phyloP scores from a whole-genome alignment of 139 green algal genomes.

The Eudorina sp. region DNA sequence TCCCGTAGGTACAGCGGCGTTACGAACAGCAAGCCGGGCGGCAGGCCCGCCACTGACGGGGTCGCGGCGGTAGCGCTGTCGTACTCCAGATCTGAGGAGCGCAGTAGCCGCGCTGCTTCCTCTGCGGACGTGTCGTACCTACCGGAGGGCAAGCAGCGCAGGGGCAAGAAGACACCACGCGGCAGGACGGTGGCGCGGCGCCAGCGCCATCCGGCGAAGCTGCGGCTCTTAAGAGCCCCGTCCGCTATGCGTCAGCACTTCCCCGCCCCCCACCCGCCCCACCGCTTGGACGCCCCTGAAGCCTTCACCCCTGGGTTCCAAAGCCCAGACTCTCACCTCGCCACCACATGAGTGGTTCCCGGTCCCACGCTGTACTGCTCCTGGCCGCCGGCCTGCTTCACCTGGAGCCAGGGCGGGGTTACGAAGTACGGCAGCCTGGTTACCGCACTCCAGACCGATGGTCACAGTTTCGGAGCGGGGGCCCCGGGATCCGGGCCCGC shows the following conservation, averaged over 20 bases:
- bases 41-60: neutral
- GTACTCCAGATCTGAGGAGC: neutral
- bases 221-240: no score
- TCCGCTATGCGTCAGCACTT: no score
- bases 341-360: slow-evolving; percentile 30
- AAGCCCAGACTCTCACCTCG: neutral
- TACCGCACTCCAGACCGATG: no score
- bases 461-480: no score
- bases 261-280: no score
- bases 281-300: no score
- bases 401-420: neutral
- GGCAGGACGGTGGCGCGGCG: no score
- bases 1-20: neutral
- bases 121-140: slow-evolving; percentile 32
- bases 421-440: no score
- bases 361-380: slow-evolving; percentile 20
- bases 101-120: neutral
- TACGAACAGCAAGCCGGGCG: slow-evolving; percentile 35
- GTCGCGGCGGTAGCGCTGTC: neutral
- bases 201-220: no score
- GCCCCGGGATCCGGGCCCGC: no score
- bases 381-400: slow-evolving; percentile 16
- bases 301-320: no score
- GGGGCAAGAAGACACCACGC: no score
- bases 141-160: neutral